Evolutionary conservation across 2,329 filamentous ascomycete species (phyloP), one percentile per base, ranked within the genome.

Genomic region (Cyphellophora attinorum): DNA sequence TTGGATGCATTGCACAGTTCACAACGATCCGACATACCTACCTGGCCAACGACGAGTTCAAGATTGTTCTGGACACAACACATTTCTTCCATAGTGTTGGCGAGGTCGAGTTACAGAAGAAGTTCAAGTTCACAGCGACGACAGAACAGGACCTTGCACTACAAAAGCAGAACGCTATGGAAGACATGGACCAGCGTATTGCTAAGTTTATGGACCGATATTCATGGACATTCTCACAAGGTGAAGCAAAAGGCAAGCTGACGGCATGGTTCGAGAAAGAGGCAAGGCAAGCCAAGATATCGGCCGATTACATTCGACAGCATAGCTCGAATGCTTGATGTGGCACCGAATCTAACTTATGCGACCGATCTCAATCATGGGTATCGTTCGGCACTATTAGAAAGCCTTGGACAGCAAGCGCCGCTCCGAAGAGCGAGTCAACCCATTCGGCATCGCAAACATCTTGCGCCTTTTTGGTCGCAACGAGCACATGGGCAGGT

Each of bases 81-180:
- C 37, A 53, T 40, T 59, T 57, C 44, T 52, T 52, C 6, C 53
- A 55, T 31, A 27, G 31, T 15, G 50, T 56, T 11, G 54, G 52
- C 3, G 51, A 57, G 43, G 48, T 56, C 10, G 53, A 56, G 37
- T 38, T 59, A 29, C n/a, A n/a, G n/a, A n/a, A n/a, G n/a, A n/a
- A n/a, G n/a, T n/a, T n/a, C n/a, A n/a, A n/a, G n/a, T n/a, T n/a
- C n/a, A 50, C 57, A 12, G 37, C 40, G n/a, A 34, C 33, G 25
- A 23, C 17, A 5, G 12, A 35, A 14, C 18, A 13, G 14, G 18
- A 25, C 16, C 6, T 10, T 11, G n/a, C 17, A 14, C 34, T 12
- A 15, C 12, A n/a, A 3, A 18, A 21, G 21, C n/a, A n/a, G n/a
- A n/a, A n/a, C n/a, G n/a, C n/a, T n/a, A n/a, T n/a, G n/a, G n/a